Base-by-base conservation (phyloP, 2,329 filamentous ascomycete species). In the Epichloe baconii region DNA sequence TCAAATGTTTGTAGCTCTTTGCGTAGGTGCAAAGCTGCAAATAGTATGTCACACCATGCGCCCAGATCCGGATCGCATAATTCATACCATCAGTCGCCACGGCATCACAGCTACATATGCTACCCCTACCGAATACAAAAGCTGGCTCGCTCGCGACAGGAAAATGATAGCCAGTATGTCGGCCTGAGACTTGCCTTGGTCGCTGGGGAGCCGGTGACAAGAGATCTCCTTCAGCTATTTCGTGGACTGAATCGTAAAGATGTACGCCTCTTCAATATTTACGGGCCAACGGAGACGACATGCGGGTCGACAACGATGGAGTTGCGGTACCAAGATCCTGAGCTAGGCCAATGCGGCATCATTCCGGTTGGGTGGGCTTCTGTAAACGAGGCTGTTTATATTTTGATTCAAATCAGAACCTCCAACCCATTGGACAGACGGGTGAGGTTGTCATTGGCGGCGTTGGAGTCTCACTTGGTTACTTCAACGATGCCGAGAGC, bases 91-190 rank as follows among this genome's bases (percentile, higher is more conserved):
- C 5, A 43, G 40, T 0, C n/a, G 59, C 1, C 53, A 70, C 6
- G 47, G 55, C 1, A 59, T 76, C 34, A 70, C 66, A 0, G 61
- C 61, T 37, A 74, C 69, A 0, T 57, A 54, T 3, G 64, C 62
- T 2, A 71, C 67, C 1, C 71, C 72, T 0, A 68, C 73, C 0
- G 71, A 76, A 53, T 70, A 69, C 47, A 41, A 53, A 5, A 56
- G 44, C 26, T 67, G 61, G 66, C 44, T 67, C 2, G 55, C 53
- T 3, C 57, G 59, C 26, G 62, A 56, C 3, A 31, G 45, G 10
- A 40, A 43, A 0, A 23, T 42, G 6, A 51, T 58, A 1, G 31
- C 34, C 10, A 55, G 56, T 10, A 54, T 53, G 14, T 50, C 50
- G 2, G 47, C 45, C n/a, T 64, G 59, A 50, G 38, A 14, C 50